These are phyloP conservation scores for Lizonia empirigonia DNA, from an alignment of 2,329 filamentous ascomycete genomes.

Conservation along the genomic window DNA sequence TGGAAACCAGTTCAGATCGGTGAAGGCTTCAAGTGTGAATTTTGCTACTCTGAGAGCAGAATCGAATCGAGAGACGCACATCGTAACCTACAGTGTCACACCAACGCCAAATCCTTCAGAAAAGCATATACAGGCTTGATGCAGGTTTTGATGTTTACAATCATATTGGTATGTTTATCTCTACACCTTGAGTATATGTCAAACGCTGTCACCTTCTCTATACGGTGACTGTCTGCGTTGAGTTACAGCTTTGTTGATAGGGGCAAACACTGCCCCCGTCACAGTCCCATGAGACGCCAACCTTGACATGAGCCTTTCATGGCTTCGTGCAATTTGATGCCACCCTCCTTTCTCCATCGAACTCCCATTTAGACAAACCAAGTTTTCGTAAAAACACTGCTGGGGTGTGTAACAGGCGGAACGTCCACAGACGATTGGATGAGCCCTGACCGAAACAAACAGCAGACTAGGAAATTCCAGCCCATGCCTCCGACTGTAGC, in stretches of 20 bases:
- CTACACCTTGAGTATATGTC: not conserved
- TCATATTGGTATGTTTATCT: not conserved
- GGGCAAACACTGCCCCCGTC: not conserved
- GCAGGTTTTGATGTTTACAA: not conserved
- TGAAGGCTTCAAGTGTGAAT: too few relatives aligned
- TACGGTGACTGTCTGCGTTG: not conserved
- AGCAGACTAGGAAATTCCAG: not conserved
- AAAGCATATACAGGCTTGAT: not conserved
- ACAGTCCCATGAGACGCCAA: not conserved
- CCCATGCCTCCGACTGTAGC: not conserved
- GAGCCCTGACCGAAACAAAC: not conserved
- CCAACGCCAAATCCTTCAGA: not conserved
- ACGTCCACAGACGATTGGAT: not conserved
- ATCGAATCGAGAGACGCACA: too few relatives aligned
- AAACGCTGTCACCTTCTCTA: not conserved
- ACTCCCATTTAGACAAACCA: not conserved
- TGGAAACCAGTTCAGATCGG: too few relatives aligned
- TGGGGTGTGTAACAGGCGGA: too few relatives aligned
- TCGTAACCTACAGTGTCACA: not conserved
- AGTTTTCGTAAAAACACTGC: not conserved
- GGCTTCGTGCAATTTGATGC: constrained; percentile 9
- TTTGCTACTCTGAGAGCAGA: too few relatives aligned
- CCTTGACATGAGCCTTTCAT: not conserved
- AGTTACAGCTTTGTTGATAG: constrained; percentile 1
- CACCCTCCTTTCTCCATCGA: not conserved